phyloP scores from a whole-genome alignment of 2,329 filamentous ascomycete genomes.

The Fusarium musae region DNA sequence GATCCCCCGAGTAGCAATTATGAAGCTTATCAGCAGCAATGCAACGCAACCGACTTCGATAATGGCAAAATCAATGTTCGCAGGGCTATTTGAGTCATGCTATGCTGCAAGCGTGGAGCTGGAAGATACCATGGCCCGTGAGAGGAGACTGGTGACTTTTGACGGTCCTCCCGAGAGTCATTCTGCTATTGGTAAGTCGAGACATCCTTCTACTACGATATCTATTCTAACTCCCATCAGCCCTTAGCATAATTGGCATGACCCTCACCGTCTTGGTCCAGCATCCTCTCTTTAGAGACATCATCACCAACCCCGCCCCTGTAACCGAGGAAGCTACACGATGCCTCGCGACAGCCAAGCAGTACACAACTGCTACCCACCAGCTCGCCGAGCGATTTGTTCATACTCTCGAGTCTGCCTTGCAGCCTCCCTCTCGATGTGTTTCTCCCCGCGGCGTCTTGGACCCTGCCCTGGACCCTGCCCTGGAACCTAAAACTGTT shows the following conservation, averaged over 20 bases:
- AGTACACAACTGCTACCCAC: constrained; percentile 24
- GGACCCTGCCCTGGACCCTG: constrained; percentile 40
- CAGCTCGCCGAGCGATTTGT: constrained; percentile 32
- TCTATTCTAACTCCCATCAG: constrained; percentile 17
- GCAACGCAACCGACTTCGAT: constrained; percentile 11
- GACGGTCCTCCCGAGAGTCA: constrained; percentile 39
- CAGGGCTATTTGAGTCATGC: constrained; percentile 34
- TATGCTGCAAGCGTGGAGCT: constrained; percentile 40
- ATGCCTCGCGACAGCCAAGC: constrained; percentile 39
- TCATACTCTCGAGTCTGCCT: constrained; percentile 25
- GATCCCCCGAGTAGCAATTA: constrained; percentile 35
- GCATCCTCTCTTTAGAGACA: constrained; percentile 35
- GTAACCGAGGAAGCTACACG: constrained; percentile 34
- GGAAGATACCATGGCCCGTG: constrained; percentile 35
- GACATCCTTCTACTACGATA: fast-evolving
- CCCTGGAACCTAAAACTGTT: constrained; percentile 25
- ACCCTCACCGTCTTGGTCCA: constrained; percentile 39
- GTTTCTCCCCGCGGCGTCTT: constrained; percentile 20
- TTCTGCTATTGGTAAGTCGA: constrained; percentile 36
- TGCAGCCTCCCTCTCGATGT: constrained; percentile 29
- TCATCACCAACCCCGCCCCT: constrained; percentile 28
- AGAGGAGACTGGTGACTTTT: constrained; percentile 34
- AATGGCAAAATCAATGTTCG: constrained; percentile 34
- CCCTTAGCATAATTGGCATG: constrained; percentile 39
- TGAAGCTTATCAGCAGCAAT: constrained; percentile 31